These are phyloP conservation scores for Trichosporon inkin DNA, from an alignment of 1,284 basidiomycete genomes.

Conservation along the genomic window DNA sequence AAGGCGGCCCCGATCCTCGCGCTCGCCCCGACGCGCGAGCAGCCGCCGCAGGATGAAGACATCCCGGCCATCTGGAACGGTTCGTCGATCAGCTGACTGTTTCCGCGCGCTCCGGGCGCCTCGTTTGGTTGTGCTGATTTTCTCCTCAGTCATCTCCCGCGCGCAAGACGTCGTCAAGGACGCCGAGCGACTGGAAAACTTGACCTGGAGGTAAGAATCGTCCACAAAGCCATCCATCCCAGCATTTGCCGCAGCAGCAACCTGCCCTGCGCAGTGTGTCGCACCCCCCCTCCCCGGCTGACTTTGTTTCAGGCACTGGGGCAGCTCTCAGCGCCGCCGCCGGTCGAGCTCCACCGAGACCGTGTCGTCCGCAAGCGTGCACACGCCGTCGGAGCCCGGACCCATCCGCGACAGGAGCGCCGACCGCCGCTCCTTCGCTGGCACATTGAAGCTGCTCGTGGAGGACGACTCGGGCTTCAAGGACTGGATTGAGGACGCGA, in stretches of 20 bases:
- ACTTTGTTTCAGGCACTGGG: constrained; percentile 32
- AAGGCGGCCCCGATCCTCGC: constrained; percentile 18
- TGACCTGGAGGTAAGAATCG: constrained; percentile 41
- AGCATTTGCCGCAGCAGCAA: not conserved
- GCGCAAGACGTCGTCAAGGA: constrained; percentile 47
- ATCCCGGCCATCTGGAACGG: constrained; percentile 23
- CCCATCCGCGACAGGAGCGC: constrained; percentile 17
- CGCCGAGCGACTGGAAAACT: constrained; percentile 44
- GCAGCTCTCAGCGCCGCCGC: constrained; percentile 23
- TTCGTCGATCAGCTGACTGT: constrained; percentile 11
- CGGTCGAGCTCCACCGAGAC: constrained; percentile 34
- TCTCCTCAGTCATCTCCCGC: constrained; percentile 37
- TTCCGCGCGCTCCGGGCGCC: not conserved
- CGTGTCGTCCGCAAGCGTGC: constrained; percentile 25
- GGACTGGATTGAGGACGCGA: constrained; percentile 48
- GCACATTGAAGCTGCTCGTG: constrained; percentile 37
- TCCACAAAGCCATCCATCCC: not conserved
- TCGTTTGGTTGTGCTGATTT: not conserved
- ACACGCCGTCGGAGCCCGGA: constrained; percentile 28
- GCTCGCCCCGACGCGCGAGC: constrained; percentile 9
- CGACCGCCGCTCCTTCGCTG: constrained; percentile 38
- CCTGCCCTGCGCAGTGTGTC: constrained; percentile 12
- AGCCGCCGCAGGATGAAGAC: constrained; percentile 18
- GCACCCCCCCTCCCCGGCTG: not conserved
- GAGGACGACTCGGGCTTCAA: constrained; percentile 41